phyloP scores from a whole-genome alignment of 352 stramenopile species.

The Phytophthora tubulina region DNA sequence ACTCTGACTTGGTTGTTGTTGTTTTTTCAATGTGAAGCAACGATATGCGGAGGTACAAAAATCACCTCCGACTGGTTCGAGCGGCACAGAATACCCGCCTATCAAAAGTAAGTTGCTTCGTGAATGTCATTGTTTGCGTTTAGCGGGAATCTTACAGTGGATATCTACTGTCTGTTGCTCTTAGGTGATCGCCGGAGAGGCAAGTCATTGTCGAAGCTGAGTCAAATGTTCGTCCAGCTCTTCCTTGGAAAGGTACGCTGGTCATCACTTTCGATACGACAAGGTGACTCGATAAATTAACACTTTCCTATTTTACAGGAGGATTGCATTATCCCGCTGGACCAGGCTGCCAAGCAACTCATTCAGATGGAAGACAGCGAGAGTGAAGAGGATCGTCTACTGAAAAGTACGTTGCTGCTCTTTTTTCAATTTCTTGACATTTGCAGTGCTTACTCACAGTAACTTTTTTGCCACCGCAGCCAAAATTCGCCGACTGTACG shows the following conservation, averaged over 20 bases:
- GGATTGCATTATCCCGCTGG: slow-evolving; percentile 92
- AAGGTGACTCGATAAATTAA: neutral
- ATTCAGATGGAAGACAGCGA: slow-evolving; percentile 89
- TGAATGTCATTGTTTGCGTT: neutral
- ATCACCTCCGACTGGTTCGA: slow-evolving; percentile 25
- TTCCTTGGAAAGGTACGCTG: slow-evolving; percentile 90
- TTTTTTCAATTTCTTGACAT: neutral
- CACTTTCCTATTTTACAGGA: slow-evolving; percentile 53
- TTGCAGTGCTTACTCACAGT: slow-evolving; percentile 8
- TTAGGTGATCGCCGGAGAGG: slow-evolving; percentile 68
- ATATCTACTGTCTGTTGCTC: neutral
- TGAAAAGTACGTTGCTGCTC: slow-evolving; percentile 72
- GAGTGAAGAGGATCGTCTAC: slow-evolving; percentile 76
- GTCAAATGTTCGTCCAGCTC: slow-evolving; percentile 96
- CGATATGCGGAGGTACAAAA: slow-evolving; percentile 58
- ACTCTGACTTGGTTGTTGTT: neutral
- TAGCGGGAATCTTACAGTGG: slow-evolving; percentile 7
- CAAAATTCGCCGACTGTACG: slow-evolving; percentile 97
- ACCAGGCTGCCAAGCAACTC: slow-evolving; percentile 94
- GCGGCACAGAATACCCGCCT: slow-evolving; percentile 55
- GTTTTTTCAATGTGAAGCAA: slow-evolving; percentile 33
- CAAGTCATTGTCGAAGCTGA: slow-evolving; percentile 93
- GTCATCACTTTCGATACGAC: neutral
- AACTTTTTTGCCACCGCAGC: slow-evolving; percentile 49
- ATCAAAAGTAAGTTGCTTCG: slow-evolving; percentile 60